Evolutionary conservation across 2,329 filamentous ascomycete genomes (phyloP).

Genomic region (Clonostachys solani): DNA sequence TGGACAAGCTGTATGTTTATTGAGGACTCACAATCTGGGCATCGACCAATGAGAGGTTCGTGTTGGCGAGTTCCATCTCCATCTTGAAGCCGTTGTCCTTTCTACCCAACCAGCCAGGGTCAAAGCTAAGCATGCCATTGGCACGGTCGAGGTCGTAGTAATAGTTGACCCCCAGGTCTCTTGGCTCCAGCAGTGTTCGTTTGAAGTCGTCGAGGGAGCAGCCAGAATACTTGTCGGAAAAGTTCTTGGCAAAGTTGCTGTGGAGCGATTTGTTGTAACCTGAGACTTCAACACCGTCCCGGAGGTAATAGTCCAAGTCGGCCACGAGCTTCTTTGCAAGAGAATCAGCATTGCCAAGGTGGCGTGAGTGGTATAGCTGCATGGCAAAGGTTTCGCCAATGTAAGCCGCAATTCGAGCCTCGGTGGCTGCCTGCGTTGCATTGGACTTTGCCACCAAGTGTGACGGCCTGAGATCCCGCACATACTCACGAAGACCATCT

Average conservation of each 20-base stretch:
- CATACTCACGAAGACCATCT: constrained; percentile 64
- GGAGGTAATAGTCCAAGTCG: constrained; percentile 74
- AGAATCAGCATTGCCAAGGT: constrained; percentile 61
- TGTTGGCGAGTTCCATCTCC: constrained; percentile 83
- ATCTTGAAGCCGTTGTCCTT: constrained; percentile 69
- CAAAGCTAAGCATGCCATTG: constrained; percentile 69
- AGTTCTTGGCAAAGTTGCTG: constrained; percentile 78
- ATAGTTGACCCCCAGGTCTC: constrained; percentile 69
- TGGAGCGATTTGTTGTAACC: constrained; percentile 88
- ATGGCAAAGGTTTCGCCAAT: constrained; percentile 87
- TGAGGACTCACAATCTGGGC: constrained; percentile 71
- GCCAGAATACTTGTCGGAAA: constrained; percentile 71
- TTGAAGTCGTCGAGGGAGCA: constrained; percentile 77
- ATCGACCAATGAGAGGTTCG: constrained; percentile 88
- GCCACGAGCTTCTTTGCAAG: constrained; percentile 69
- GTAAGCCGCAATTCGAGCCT: constrained; percentile 72
- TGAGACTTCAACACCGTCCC: constrained; percentile 73
- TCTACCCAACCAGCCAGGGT: constrained; percentile 71
- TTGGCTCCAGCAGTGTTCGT: constrained; percentile 61
- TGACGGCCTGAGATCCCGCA: constrained; percentile 52
- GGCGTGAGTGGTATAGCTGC: constrained; percentile 81
- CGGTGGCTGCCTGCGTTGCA: constrained; percentile 51
- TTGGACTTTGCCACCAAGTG: constrained; percentile 49
- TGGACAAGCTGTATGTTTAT: not conserved
- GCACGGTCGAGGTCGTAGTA: constrained; percentile 81